Conservation (phyloP, 2,329 filamentous ascomycete species). For the Ophiosphaerella herpotricha region DNA sequence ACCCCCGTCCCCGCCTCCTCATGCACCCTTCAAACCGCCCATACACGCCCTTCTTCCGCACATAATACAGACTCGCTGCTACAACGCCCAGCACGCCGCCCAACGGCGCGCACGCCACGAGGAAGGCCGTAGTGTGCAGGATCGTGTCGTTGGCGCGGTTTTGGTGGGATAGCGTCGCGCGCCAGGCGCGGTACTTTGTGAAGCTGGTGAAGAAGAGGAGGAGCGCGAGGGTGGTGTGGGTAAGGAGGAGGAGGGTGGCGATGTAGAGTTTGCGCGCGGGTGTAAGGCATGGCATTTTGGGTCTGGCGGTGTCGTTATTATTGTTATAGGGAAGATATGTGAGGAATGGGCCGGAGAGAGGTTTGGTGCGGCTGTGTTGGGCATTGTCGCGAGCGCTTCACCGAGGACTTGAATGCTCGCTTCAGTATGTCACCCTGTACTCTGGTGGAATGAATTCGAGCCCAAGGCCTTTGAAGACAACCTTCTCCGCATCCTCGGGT, state of each 20-base stretch:
- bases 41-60: conserved; percentile 4
- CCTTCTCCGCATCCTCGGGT: conserved; percentile 74
- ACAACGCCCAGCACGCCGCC: conserved; percentile 1
- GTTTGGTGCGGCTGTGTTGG: too few relatives aligned
- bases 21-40: conserved; percentile 4
- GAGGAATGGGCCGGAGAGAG: too few relatives aligned
- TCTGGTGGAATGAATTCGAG: conserved; percentile 55
- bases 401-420: background rate
- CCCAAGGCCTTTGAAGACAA: conserved; percentile 77
- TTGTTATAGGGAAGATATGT: too few relatives aligned
- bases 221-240: background rate
- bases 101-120: conserved; percentile 6
- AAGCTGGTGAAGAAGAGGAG: conserved; percentile 3
- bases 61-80: conserved; percentile 5
- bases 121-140: conserved; percentile 1
- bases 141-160: conserved; percentile 2
- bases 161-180: background rate
- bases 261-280: too few relatives aligned
- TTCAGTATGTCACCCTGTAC: conserved; percentile 52
- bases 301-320: too few relatives aligned
- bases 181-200: background rate
- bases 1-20: conserved; percentile 5
- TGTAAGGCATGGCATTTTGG: too few relatives aligned
- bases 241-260: background rate
- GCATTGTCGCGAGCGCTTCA: too few relatives aligned